Evolutionary conservation across 2,329 filamentous ascomycete genomes (phyloP).

Genomic region (Chrysosporium keratinophilum): DNA sequence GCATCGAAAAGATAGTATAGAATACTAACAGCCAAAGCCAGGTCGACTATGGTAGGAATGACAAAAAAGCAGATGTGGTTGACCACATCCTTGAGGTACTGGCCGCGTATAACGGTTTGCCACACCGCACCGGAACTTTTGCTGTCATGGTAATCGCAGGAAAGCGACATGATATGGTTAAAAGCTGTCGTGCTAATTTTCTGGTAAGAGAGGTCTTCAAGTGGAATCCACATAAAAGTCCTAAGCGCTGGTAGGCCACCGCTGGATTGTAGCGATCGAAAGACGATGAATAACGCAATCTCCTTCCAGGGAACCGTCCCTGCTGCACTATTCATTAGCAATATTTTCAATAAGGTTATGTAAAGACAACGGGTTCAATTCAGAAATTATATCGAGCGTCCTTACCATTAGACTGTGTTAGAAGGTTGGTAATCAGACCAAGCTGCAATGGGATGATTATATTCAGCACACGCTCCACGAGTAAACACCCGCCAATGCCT

Average conservation of each 20-base stretch:
- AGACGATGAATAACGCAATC: conserved; percentile 43
- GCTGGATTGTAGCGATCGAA: conserved; percentile 41
- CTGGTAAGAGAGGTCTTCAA: conserved; percentile 49
- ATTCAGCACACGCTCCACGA: conserved; percentile 62
- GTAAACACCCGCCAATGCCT: conserved; percentile 56
- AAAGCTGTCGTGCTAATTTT: conserved; percentile 53
- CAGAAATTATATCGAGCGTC: not conserved
- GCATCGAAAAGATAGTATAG: conserved; percentile 53
- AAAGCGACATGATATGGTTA: conserved; percentile 57
- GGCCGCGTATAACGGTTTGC: conserved; percentile 54
- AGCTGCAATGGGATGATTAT: conserved; percentile 71
- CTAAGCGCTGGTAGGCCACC: conserved; percentile 44
- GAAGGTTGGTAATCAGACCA: conserved; percentile 63
- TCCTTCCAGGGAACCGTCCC: conserved; percentile 43
- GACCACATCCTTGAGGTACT: conserved; percentile 49
- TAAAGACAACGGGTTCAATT: not conserved
- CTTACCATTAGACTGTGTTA: conserved; percentile 43
- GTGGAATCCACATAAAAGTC: conserved; percentile 43
- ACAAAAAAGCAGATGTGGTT: conserved; percentile 52
- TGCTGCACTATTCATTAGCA: conserved; percentile 10
- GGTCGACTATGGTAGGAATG: conserved; percentile 52
- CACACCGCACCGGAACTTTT: conserved; percentile 56
- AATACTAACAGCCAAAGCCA: conserved; percentile 51
- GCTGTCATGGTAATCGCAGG: conserved; percentile 59
- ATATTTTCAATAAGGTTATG: not conserved